phyloP scores from a whole-genome alignment of 169 alveolate species.

The Plasmodium gallinaceum region DNA sequence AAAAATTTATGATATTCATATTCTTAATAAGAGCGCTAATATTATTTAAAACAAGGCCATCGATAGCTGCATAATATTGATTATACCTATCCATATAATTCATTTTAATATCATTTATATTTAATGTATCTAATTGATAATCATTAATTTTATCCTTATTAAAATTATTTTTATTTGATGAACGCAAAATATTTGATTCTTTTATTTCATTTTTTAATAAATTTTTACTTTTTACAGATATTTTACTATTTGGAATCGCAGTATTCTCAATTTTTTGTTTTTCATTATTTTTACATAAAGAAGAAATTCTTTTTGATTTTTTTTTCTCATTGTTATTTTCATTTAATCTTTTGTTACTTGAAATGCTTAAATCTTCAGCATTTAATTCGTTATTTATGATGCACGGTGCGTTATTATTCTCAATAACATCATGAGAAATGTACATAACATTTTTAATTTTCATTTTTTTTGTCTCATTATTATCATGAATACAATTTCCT shows the following conservation, averaged over 20 bases:
- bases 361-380: too few species aligned
- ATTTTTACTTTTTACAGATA: background rate
- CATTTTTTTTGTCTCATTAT: background rate
- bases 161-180: background rate
- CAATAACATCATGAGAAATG: background rate
- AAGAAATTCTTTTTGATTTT: background rate
- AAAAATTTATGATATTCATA: conserved; percentile 40
- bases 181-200: background rate
- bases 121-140: conserved; percentile 7
- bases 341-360: background rate
- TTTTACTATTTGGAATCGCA: too few species aligned
- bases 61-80: conserved; percentile 42
- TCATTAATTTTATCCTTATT: too few species aligned
- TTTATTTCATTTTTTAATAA: background rate
- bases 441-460: background rate
- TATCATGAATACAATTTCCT: background rate
- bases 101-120: conserved; percentile 37
- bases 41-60: conserved; percentile 38
- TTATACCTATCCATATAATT: conserved; percentile 49
- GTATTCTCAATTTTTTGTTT: too few species aligned
- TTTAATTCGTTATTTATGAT: too few species aligned
- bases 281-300: too few species aligned
- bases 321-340: background rate
- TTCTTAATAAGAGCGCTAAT: conserved; percentile 54
- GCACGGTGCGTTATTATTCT: background rate